Conservation (phyloP, 2,329 filamentous ascomycete species). For the Phialocephala subalpina region DNA sequence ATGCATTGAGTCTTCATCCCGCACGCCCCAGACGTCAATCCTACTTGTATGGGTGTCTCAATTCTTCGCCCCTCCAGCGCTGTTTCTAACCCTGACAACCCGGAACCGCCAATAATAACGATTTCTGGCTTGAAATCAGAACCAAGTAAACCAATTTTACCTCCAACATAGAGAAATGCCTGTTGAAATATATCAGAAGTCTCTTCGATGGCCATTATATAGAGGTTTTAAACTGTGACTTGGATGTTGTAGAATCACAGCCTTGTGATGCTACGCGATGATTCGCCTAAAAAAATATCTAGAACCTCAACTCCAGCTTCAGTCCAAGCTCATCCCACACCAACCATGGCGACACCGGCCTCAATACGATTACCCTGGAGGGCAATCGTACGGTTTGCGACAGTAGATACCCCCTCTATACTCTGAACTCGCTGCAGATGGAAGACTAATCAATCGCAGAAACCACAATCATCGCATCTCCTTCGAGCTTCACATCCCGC, state of each 20-base stretch:
- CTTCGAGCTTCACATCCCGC: conserved; percentile 10
- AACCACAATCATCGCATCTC: conserved; percentile 13
- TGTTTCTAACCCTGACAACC: conserved; percentile 27
- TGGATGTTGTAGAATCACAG: background rate
- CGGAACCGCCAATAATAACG: conserved; percentile 32
- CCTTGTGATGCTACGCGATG: background rate
- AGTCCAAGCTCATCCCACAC: conserved; percentile 1
- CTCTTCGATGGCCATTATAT: background rate
- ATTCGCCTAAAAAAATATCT: conserved; percentile 31
- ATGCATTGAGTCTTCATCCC: background rate
- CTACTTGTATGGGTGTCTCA: conserved; percentile 24
- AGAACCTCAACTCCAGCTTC: conserved; percentile 3
- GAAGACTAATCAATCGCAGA: conserved; percentile 18
- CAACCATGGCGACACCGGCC: conserved; percentile 37
- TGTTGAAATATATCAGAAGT: conserved; percentile 16
- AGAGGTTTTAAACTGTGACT: background rate
- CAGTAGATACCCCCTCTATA: conserved; percentile 21
- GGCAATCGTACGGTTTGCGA: conserved; percentile 29
- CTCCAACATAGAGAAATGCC: conserved; percentile 16
- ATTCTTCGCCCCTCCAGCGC: conserved; percentile 16
- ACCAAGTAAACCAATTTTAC: conserved; percentile 15
- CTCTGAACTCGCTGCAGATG: background rate
- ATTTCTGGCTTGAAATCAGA: conserved; percentile 20
- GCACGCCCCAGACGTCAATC: background rate
- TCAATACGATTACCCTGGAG: conserved; percentile 38